A percentile compares a stretch with the other conserved stretches of the same genome.
Conservation (phyloP, 495 filamentous ascomycete species). For the Clohesyomyces aquaticus region DNA sequence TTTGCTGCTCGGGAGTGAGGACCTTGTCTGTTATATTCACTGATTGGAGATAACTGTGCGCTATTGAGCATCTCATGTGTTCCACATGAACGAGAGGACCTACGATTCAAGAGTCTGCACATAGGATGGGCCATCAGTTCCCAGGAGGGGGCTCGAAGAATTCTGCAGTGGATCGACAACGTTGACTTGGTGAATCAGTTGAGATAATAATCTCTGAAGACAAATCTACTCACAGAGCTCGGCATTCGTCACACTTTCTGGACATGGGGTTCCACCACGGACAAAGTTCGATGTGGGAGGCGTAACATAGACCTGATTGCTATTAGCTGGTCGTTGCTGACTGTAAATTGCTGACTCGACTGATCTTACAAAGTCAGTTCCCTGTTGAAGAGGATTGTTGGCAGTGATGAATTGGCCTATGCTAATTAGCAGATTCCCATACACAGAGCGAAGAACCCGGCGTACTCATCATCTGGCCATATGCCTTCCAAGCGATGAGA, state of each 20-base stretch:
- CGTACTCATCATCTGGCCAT: conserved; percentile 12
- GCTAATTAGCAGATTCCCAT: too few relatives aligned
- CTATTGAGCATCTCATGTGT: background rate
- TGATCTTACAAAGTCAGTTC: conserved; percentile 17
- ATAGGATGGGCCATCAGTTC: conserved; percentile 15
- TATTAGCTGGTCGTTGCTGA: too few relatives aligned
- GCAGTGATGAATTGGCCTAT: conserved; percentile 10
- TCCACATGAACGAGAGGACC: background rate
- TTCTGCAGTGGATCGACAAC: conserved; percentile 18
- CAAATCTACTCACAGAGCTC: conserved; percentile 14
- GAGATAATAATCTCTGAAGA: background rate
- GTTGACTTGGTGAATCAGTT: background rate
- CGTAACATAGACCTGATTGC: conserved; percentile 21
- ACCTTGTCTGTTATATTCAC: conserved; percentile 14
- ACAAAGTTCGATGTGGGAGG: conserved; percentile 20
- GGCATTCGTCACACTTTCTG: conserved; percentile 16
- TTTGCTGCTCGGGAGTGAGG: conserved; percentile 5
- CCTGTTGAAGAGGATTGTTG: background rate
- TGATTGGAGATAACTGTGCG: conserved; percentile 11
- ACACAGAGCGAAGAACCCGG: too few relatives aligned
- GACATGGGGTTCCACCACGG: conserved; percentile 15
- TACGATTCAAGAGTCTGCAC: conserved; percentile 10
- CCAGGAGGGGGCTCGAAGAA: background rate
- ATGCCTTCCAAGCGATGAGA: conserved; percentile 24
- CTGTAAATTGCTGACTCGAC: too few relatives aligned